phyloP scores from a whole-genome alignment of 345 rosid genomes.

The Citropsis articulata region DNA sequence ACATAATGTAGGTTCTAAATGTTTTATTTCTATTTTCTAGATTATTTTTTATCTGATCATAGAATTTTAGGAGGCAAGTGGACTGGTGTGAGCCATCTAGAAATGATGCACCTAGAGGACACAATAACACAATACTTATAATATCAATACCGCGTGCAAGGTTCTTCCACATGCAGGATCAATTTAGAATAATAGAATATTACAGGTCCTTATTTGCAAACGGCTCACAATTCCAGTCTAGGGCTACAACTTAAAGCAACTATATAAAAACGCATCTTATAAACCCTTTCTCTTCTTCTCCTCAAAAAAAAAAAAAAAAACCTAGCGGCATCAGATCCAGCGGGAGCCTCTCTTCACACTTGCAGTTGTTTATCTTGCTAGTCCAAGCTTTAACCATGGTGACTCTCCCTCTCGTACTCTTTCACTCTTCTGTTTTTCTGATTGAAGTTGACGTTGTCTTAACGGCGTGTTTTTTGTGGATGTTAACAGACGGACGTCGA shows the following conservation, averaged over 20 bases:
- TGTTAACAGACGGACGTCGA: conserved; percentile 41
- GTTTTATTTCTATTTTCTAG: too few species aligned
- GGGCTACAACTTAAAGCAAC: conserved; percentile 3
- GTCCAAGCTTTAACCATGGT: conserved; percentile 31
- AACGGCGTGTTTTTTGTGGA: not conserved
- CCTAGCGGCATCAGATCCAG: conserved; percentile 32
- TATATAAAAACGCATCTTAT: not conserved
- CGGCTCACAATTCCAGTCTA: not conserved
- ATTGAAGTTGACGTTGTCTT: too few species aligned
- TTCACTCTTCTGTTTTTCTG: not conserved
- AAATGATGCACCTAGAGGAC: too few species aligned
- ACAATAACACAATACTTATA: too few species aligned
- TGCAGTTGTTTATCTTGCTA: not conserved
- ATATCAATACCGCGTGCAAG: not conserved
- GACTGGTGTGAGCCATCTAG: too few species aligned
- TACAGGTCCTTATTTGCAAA: conserved; percentile 10
- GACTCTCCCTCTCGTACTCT: not conserved
- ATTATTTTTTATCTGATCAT: too few species aligned
- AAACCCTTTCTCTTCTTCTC: too few species aligned
- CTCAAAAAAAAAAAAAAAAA: not conserved
- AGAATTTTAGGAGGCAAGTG: too few species aligned
- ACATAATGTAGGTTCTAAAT: too few species aligned
- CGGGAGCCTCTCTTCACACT: not conserved
- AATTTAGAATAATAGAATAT: not conserved
- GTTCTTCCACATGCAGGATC: not conserved